Evolutionary conservation across 345 rosid genomes (phyloP).

Genomic region (Reutealis trisperma): DNA sequence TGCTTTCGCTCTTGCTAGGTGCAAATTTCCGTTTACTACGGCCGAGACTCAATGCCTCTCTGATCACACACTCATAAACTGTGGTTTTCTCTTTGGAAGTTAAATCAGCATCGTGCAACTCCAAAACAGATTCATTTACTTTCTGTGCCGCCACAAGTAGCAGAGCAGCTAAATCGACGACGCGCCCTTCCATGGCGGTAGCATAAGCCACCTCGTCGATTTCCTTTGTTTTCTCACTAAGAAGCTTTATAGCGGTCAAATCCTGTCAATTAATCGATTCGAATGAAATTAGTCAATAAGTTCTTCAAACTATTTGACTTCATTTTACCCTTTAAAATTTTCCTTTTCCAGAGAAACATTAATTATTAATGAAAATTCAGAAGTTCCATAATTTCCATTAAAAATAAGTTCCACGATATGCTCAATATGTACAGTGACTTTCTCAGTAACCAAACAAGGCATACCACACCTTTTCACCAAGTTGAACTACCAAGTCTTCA

Average conservation of each 20-base stretch:
- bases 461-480: slow-evolving; percentile 52
- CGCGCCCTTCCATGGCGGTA: slow-evolving; percentile 49
- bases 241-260: slow-evolving; percentile 53
- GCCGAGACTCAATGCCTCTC: slow-evolving; percentile 50
- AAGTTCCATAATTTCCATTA: background rate
- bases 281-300: no score
- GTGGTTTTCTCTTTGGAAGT: slow-evolving; percentile 50
- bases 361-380: background rate
- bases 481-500: slow-evolving; percentile 53
- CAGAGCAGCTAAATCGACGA: slow-evolving; percentile 56
- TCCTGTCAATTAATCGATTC: slow-evolving; percentile 31
- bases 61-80: slow-evolving; percentile 59
- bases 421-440: background rate
- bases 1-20: slow-evolving; percentile 28
- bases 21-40: slow-evolving; percentile 24
- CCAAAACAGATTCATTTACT: slow-evolving; percentile 44
- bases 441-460: background rate
- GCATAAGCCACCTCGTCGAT: slow-evolving; percentile 52
- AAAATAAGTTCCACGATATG: no score
- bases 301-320: background rate
- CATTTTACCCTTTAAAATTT: background rate
- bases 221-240: slow-evolving; percentile 61
- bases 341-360: no score
- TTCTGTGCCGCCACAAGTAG: slow-evolving; percentile 54
- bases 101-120: slow-evolving; percentile 37